Evolutionary conservation across 148 eudicot genomes (phyloP), one percentile per base, ranked within the genome.

Genomic region (Selenicereus undatus): DNA sequence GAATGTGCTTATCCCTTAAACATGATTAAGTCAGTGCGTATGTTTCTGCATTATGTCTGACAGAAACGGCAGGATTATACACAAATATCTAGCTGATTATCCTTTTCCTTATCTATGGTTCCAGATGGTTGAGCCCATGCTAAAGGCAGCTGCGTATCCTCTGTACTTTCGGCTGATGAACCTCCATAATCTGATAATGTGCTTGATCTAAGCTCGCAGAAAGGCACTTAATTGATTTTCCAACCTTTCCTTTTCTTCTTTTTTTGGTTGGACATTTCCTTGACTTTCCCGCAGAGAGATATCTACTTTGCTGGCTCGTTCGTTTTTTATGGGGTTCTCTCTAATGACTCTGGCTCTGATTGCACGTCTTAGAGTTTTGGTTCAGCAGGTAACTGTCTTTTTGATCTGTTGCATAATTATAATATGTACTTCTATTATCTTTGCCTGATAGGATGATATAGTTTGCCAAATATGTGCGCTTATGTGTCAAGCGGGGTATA

Each of bases 81-180:
- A 35, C 11, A 9, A 32, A 16, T 54, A 2, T 16, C 17, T 36
- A 45, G 42, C 11, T 70, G 43, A 52, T 75, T 30, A 50, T 36
- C 39, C 16, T 64, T 45, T 72, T 86, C n/a, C 64, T 79, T 45
- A 73, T 68, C 52, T 82, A 70, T 82, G 73, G 66, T 87, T 82
- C 68, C 82, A 97, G 99, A 92, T 94, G 90, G 89, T 90, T 79
- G 97, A 97, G 86, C 98, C 99, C 29, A 92, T 97, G 85, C 76
- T 97, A 85, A 94, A 91, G 91, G 90, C 95, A 74, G 98, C 99
- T 76, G 87, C 69, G 99, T 91, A 96, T 96, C 99, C 98, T 92
- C 81, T 80, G 14, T 64, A 27, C 26, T 71, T 77, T 60, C 64
- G 42, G 36, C 35, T 68, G 66, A 73, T 60, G 54, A 39, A 21